Evolutionary conservation across 352 stramenopile species (phyloP).

Genomic region (Pythium sukuiense): DNA sequence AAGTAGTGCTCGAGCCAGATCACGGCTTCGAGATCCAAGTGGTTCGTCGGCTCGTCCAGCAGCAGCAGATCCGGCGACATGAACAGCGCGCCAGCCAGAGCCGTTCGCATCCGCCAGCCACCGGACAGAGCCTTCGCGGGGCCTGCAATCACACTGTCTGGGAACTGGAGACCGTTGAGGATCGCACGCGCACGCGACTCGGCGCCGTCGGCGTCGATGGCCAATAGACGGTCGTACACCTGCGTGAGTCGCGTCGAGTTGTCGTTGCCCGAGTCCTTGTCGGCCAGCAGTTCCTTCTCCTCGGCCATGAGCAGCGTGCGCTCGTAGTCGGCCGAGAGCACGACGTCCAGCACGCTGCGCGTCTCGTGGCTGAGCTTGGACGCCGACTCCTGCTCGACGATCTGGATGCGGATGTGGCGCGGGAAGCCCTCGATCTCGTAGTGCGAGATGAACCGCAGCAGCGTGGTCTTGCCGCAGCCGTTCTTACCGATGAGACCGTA

Average conservation of each 20-base stretch:
- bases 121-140: conserved; percentile 91
- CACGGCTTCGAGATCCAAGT: conserved; percentile 90
- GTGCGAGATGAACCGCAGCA: conserved; percentile 95
- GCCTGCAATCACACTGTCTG: conserved; percentile 87
- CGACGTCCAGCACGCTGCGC: conserved; percentile 92
- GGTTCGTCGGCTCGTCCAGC: conserved; percentile 94
- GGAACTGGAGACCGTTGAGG: conserved; percentile 94
- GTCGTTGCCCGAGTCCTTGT: conserved; percentile 49
- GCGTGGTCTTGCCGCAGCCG: conserved; percentile 93
- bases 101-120: conserved; percentile 94
- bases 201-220: conserved; percentile 91
- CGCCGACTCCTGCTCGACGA: conserved; percentile 94
- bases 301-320: conserved; percentile 89
- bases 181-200: conserved; percentile 91
- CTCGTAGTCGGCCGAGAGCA: conserved; percentile 95
- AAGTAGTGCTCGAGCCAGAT: conserved; percentile 93
- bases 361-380: conserved; percentile 81
- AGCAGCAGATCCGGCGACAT: conserved; percentile 95
- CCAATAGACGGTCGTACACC: conserved; percentile 85
- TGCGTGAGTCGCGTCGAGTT: conserved; percentile 63
- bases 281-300: conserved; percentile 90
- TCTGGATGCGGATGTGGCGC: conserved; percentile 93
- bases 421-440: conserved; percentile 97
- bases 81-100: conserved; percentile 93
- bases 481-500: conserved; percentile 95